These are phyloP conservation scores for Eudorina sp. DNA, from an alignment of 139 green algal species.

Conservation along the genomic window DNA sequence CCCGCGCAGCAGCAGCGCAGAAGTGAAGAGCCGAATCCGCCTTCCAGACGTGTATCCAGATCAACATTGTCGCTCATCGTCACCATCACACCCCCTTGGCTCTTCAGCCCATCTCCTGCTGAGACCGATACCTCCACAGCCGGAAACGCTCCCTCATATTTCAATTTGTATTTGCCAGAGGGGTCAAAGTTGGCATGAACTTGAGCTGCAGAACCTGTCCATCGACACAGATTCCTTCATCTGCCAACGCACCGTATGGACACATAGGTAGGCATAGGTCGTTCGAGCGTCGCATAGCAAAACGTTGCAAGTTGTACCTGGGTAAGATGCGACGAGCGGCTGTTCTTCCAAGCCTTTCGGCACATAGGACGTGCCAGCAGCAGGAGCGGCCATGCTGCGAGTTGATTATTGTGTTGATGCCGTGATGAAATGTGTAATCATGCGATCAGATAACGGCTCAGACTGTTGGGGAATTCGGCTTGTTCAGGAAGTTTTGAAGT, in stretches of 20 bases:
- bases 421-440: too few relatives aligned
- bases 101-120: slow-evolving; percentile 49
- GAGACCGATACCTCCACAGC: slow-evolving; percentile 41
- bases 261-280: too few relatives aligned
- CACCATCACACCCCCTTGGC: slow-evolving; percentile 58
- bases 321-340: background rate
- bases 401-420: too few relatives aligned
- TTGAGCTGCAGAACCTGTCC: slow-evolving; percentile 23
- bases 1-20: slow-evolving; percentile 63
- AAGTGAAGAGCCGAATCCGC: slow-evolving; percentile 27
- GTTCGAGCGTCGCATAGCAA: too few relatives aligned
- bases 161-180: slow-evolving; percentile 47
- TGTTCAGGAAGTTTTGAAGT: too few relatives aligned
- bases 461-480: too few relatives aligned
- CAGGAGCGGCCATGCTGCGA: background rate
- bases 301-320: too few relatives aligned
- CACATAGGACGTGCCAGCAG: background rate
- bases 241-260: too few relatives aligned
- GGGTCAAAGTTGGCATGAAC: slow-evolving; percentile 23
- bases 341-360: background rate
- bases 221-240: too few relatives aligned
- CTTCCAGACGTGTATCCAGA: slow-evolving; percentile 51
- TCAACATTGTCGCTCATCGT: slow-evolving; percentile 56
- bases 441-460: too few relatives aligned
- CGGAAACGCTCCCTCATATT: slow-evolving; percentile 42